Conservation (phyloP, 306 rosid species). For the Vigna reflexopilosa region DNA sequence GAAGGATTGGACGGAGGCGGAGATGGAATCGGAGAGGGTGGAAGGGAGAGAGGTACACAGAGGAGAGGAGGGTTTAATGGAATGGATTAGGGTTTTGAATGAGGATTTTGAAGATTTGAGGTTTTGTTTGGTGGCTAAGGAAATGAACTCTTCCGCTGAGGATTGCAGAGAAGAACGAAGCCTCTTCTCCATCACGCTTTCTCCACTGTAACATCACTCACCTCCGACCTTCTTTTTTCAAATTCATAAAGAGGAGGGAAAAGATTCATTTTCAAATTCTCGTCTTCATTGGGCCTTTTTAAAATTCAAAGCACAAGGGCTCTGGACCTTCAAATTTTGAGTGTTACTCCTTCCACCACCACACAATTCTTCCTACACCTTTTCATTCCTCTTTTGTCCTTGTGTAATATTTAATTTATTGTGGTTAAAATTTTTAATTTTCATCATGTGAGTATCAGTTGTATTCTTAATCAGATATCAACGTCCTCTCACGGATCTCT, state of each 20-base stretch:
- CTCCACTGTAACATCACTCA: background rate
- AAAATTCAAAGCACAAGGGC: background rate
- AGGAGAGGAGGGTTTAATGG: slow-evolving; percentile 61
- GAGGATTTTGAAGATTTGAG: slow-evolving; percentile 72
- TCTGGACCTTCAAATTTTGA: no score
- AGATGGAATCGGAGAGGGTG: slow-evolving; percentile 63
- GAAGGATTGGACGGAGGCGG: slow-evolving; percentile 57
- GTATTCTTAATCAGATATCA: no score
- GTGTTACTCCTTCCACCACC: no score
- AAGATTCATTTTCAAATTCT: slow-evolving; percentile 32
- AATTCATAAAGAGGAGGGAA: slow-evolving; percentile 21
- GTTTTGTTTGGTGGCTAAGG: slow-evolving; percentile 52
- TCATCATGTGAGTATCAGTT: no score
- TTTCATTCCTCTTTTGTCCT: no score
- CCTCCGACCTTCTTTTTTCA: background rate
- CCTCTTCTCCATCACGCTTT: slow-evolving; percentile 67
- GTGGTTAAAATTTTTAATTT: no score
- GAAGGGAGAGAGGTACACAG: slow-evolving; percentile 68
- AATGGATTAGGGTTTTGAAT: slow-evolving; percentile 76
- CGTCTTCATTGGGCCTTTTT: background rate
- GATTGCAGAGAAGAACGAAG: slow-evolving; percentile 73
- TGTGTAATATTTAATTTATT: no score
- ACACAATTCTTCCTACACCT: no score
- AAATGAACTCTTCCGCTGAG: slow-evolving; percentile 71
- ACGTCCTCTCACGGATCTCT: no score